Conservation (phyloP, 768 basidiomycete genomes). For the Podaxis sp. region DNA sequence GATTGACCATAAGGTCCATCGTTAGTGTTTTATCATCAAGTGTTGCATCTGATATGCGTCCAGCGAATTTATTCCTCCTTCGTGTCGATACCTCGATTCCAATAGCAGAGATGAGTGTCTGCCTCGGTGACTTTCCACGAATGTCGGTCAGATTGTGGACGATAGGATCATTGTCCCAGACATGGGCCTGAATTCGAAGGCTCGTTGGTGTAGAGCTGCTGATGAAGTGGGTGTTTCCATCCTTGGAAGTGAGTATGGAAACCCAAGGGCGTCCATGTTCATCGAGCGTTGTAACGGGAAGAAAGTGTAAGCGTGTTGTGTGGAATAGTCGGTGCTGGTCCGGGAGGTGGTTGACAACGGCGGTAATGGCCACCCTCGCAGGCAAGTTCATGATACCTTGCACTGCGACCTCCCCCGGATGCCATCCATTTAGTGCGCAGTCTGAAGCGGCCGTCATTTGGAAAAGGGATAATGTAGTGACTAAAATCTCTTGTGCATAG, state of each 20-base stretch:
- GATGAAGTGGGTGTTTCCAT: constrained; percentile 49
- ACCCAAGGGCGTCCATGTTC: constrained; percentile 54
- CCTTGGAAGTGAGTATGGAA: constrained; percentile 47
- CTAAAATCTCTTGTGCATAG: background rate
- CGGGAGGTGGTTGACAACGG: constrained; percentile 32
- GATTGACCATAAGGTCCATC: constrained; percentile 47
- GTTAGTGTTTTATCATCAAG: constrained; percentile 18
- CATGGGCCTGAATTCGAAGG: constrained; percentile 37
- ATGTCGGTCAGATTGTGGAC: constrained; percentile 30
- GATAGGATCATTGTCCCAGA: constrained; percentile 61
- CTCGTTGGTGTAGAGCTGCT: constrained; percentile 26
- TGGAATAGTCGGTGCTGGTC: constrained; percentile 53
- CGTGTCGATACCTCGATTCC: constrained; percentile 61
- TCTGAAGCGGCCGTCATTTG: constrained; percentile 1
- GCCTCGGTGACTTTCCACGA: constrained; percentile 12
- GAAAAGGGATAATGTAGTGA: background rate
- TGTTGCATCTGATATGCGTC: constrained; percentile 29
- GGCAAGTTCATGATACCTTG: constrained; percentile 42
- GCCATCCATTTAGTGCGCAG: constrained; percentile 41
- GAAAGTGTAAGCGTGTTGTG: constrained; percentile 47
- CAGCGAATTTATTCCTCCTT: constrained; percentile 64
- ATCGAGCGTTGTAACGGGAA: constrained; percentile 60
- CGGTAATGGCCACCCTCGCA: constrained; percentile 7
- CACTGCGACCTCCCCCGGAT: constrained; percentile 50
- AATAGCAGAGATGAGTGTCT: constrained; percentile 50